phyloP scores from a whole-genome alignment of 2,329 filamentous ascomycete species.

The Pseudogymnoascus sp. region DNA sequence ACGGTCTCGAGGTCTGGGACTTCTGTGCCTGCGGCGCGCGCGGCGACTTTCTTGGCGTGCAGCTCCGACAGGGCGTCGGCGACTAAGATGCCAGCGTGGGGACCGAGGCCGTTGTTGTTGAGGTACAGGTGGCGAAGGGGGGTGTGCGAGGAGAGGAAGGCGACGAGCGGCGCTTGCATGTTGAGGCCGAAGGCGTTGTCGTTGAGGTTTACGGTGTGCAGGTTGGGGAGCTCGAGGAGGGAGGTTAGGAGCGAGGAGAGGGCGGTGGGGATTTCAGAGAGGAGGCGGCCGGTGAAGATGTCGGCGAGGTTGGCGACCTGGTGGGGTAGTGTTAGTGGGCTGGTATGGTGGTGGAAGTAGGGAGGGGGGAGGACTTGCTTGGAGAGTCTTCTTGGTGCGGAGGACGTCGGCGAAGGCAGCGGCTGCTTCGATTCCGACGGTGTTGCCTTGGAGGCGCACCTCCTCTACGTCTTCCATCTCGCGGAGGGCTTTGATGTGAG shows the following conservation, averaged over 20 bases:
- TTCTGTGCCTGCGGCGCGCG: conserved; percentile 59
- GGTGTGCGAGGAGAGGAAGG: conserved; percentile 79
- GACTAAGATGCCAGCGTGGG: conserved; percentile 79
- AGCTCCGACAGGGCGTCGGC: conserved; percentile 80
- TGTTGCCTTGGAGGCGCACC: conserved; percentile 82
- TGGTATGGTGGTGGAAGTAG: conserved; percentile 9
- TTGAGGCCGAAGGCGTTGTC: conserved; percentile 98
- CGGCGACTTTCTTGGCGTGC: conserved; percentile 73
- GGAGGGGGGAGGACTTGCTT: conserved; percentile 40
- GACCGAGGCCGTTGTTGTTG: conserved; percentile 96
- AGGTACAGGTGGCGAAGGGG: conserved; percentile 91
- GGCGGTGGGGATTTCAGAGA: conserved; percentile 88
- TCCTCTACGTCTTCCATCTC: conserved; percentile 71
- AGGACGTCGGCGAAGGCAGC: conserved; percentile 77
- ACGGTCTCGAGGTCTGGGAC: conserved; percentile 89
- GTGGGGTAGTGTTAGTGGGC: neutral
- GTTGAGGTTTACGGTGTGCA: conserved; percentile 89
- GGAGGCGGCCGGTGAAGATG: conserved; percentile 91
- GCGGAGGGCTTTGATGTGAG: conserved; percentile 68
- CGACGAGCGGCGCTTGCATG: conserved; percentile 83
- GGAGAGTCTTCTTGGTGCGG: conserved; percentile 72
- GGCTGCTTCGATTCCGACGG: conserved; percentile 80
- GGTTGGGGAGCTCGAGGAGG: conserved; percentile 73
- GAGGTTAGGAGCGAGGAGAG: conserved; percentile 78
- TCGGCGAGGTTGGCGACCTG: conserved; percentile 84